Evolutionary conservation across 495 filamentous ascomycete species (phyloP).

Genomic region (Astrothelium macrocarpum): DNA sequence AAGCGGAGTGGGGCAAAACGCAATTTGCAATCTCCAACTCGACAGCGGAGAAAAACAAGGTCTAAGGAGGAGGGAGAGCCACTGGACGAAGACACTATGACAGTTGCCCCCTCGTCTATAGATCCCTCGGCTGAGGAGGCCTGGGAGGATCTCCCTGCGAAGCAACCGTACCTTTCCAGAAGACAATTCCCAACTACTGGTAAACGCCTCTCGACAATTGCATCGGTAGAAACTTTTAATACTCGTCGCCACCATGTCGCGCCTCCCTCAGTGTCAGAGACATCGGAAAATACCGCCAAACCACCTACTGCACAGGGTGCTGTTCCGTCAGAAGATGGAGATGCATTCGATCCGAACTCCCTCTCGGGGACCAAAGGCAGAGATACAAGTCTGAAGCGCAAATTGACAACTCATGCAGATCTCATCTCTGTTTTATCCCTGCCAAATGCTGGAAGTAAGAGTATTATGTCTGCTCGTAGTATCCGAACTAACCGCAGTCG

Average conservation of each 20-base stretch:
- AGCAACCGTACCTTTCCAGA: conserved; percentile 12
- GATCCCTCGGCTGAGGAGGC: conserved; percentile 18
- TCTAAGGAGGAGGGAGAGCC: neutral
- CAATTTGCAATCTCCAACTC: conserved; percentile 25
- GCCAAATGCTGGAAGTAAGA: conserved; percentile 38
- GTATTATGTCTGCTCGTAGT: conserved; percentile 45
- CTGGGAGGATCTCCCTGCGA: conserved; percentile 7
- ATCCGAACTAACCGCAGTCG: conserved; percentile 62
- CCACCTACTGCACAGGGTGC: neutral
- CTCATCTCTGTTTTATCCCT: conserved; percentile 84
- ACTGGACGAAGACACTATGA: conserved; percentile 13
- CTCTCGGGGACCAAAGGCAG: conserved; percentile 21
- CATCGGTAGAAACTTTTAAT: conserved; percentile 29
- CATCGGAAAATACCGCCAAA: conserved; percentile 19
- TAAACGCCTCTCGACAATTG: conserved; percentile 32
- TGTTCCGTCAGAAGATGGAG: conserved; percentile 19
- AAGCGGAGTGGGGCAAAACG: conserved; percentile 27
- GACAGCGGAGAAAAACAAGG: conserved; percentile 14
- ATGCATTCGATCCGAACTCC: conserved; percentile 18
- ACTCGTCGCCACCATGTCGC: conserved; percentile 19
- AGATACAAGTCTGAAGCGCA: conserved; percentile 51
- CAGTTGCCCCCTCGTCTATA: conserved; percentile 24
- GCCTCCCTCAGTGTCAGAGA: conserved; percentile 18
- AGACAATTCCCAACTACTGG: conserved; percentile 28
- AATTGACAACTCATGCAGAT: conserved; percentile 85